Evolutionary conservation across 2,329 filamentous ascomycete genomes (phyloP), one percentile per base, ranked within the genome.

Genomic region (Colletotrichum limetticola): DNA sequence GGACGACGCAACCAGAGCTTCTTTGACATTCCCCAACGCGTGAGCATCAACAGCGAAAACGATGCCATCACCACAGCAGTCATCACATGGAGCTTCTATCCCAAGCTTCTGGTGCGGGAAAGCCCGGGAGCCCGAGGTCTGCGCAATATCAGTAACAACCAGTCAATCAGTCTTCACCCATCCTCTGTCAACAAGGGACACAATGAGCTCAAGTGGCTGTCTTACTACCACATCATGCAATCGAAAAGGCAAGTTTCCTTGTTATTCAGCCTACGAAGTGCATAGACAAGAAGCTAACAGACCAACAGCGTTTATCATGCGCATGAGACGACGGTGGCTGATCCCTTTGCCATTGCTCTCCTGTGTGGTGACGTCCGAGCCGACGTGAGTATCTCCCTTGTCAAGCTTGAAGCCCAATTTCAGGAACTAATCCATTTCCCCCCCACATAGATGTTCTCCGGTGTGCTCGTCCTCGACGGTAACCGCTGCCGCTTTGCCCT

Each of bases 171-270:
- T 70, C 85, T 99, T 24, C 95, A 97, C 76, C 94, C 95, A 1
- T 94, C 93, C 0, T 97, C 95, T 1, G 94, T 99, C 76, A 98
- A 98, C 82, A 95, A 95, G 79, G 89, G 87, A 8, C 86, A 86
- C 72, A 85, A 87, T 59, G 90, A 91, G 53, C 85, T 95, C 52
- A 92, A 91, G 78, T 98, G 94, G 91, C 85, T 99, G 57, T 97
- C 94, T 0, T 99, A 98, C 82, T 98, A 98, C 84, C 94, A 97
- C 81, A 98, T 98, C 75, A 97, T 98, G 94, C 95, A 98, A 82
- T 93, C 93, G 3, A 95, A 92, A 86, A 84, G 94, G 92, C 88
- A 89, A 88, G 85, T 86, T 30, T 62, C 16, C 42, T 57, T 42
- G 8, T 28, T 28, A 46, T 28, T 64, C 55, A 24, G 61, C 12